These are phyloP conservation scores for Diplogelasinospora grovesii DNA, from an alignment of 495 filamentous ascomycete genomes.

Conservation along the genomic window DNA sequence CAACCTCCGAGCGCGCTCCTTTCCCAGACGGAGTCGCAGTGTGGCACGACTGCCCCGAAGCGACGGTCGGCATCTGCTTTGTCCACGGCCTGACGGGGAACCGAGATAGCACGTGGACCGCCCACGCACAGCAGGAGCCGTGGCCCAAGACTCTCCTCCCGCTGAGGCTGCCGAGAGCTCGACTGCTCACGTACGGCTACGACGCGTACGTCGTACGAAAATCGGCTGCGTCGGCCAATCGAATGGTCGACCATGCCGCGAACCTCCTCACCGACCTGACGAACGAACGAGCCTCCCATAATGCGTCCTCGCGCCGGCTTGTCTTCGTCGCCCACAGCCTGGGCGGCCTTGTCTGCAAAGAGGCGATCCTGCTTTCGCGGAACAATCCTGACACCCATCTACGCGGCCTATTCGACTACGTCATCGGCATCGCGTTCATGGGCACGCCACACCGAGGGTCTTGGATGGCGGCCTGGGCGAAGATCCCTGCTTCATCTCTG, in stretches of 20 bases:
- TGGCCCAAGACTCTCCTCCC: too few relatives aligned
- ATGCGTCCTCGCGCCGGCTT: too few relatives aligned
- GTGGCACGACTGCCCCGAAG: too few relatives aligned
- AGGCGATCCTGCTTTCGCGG: slow-evolving; percentile 23
- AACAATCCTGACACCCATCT: too few relatives aligned
- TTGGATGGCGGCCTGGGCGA: slow-evolving; percentile 23
- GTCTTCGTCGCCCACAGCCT: slow-evolving; percentile 39
- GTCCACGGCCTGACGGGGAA: slow-evolving; percentile 29
- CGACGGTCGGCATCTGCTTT: slow-evolving; percentile 31
- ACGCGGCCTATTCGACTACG: too few relatives aligned
- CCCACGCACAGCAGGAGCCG: not conserved
- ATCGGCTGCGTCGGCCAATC: slow-evolving; percentile 26
- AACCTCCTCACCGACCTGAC: slow-evolving; percentile 22
- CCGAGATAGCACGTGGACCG: slow-evolving; percentile 23
- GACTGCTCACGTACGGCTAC: slow-evolving; percentile 39
- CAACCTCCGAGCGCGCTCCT: too few relatives aligned
- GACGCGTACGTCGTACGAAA: slow-evolving; percentile 36
- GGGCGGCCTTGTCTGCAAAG: slow-evolving; percentile 35
- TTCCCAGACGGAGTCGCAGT: too few relatives aligned
- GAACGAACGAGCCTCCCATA: slow-evolving; percentile 27
- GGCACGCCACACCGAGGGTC: slow-evolving; percentile 39
- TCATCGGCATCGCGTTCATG: slow-evolving; percentile 35
- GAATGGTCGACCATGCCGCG: slow-evolving; percentile 25
- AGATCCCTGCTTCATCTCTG: slow-evolving; percentile 17
- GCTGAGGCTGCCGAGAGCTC: too few relatives aligned